Evolutionary conservation across 2,329 filamentous ascomycete species (phyloP).

Genomic region (Epicoccum sorghinum): DNA sequence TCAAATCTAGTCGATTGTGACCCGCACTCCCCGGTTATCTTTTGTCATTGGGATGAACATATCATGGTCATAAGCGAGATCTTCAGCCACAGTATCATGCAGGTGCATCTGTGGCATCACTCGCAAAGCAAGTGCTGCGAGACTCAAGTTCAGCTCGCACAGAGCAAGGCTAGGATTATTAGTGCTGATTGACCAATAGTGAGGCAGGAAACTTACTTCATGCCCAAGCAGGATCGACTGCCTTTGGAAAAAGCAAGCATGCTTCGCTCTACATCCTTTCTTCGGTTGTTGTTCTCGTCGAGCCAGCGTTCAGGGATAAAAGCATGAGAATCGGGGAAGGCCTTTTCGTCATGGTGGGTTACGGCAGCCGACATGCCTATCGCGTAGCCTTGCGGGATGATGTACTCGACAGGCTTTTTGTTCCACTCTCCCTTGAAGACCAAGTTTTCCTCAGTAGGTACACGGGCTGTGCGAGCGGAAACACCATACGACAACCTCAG

Average conservation of each 20-base stretch:
- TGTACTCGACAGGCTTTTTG: slow-evolving; percentile 27
- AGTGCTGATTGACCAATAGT: neutral
- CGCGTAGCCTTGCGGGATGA: slow-evolving; percentile 31
- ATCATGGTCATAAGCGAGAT: slow-evolving; percentile 32
- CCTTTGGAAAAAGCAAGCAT: slow-evolving; percentile 42
- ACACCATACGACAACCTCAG: slow-evolving; percentile 37
- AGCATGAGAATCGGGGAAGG: slow-evolving; percentile 30
- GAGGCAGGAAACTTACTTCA: slow-evolving; percentile 34
- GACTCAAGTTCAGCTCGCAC: slow-evolving; percentile 30
- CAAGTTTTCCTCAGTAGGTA: slow-evolving; percentile 31
- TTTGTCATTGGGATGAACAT: slow-evolving; percentile 39
- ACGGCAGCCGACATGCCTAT: slow-evolving; percentile 36
- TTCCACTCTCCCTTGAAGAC: slow-evolving; percentile 35
- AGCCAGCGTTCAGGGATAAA: slow-evolving; percentile 43
- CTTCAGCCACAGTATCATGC: slow-evolving; percentile 27
- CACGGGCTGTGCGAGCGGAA: slow-evolving; percentile 32
- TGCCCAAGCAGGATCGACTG: slow-evolving; percentile 39
- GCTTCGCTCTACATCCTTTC: slow-evolving; percentile 33
- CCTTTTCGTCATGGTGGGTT: slow-evolving; percentile 31
- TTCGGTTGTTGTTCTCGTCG: slow-evolving; percentile 30
- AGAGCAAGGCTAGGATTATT: slow-evolving; percentile 26
- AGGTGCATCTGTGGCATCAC: slow-evolving; percentile 34
- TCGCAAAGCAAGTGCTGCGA: slow-evolving; percentile 28
- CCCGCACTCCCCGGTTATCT: slow-evolving; percentile 28
- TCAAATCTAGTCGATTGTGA: slow-evolving; percentile 21